Conservation (phyloP, 78 protist species). For the Bigelowiella natans region DNA sequence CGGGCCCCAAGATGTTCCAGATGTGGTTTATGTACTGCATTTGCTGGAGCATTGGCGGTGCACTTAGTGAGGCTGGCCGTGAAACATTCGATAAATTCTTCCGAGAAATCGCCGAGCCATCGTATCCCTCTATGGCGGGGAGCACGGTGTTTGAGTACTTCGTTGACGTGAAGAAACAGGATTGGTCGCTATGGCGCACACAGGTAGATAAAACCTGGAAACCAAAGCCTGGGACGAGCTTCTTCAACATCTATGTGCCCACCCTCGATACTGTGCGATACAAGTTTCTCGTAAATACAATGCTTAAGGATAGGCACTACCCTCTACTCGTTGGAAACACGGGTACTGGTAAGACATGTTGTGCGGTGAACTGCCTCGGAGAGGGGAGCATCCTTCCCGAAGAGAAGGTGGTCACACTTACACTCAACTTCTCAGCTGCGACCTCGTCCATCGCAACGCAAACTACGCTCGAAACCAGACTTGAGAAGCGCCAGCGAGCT, state of each 20-base stretch:
- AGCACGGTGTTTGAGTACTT: constrained; percentile 58
- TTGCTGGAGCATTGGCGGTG: constrained; percentile 64
- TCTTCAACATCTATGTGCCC: constrained; percentile 63
- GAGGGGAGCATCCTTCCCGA: background rate
- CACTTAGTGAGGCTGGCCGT: constrained; percentile 38
- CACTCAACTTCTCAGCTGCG: constrained; percentile 62
- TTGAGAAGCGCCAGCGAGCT: constrained; percentile 54
- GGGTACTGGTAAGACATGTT: constrained; percentile 66
- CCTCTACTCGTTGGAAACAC: constrained; percentile 54
- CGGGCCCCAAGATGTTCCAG: constrained; percentile 21
- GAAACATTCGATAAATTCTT: constrained; percentile 42
- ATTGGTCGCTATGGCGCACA: constrained; percentile 58
- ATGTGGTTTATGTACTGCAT: constrained; percentile 49
- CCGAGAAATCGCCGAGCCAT: constrained; percentile 54
- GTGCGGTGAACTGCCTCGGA: background rate
- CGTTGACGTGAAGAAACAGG: constrained; percentile 26
- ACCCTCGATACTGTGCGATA: constrained; percentile 64
- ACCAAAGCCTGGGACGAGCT: constrained; percentile 33
- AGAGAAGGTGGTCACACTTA: background rate
- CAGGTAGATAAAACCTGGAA: background rate
- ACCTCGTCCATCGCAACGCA: constrained; percentile 34
- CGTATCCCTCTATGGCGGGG: constrained; percentile 33
- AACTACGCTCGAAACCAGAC: constrained; percentile 50
- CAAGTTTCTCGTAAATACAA: constrained; percentile 16
- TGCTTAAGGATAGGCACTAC: constrained; percentile 6